Conservation (phyloP, 2,329 filamentous ascomycete species). For the Madurella mycetomatis region DNA sequence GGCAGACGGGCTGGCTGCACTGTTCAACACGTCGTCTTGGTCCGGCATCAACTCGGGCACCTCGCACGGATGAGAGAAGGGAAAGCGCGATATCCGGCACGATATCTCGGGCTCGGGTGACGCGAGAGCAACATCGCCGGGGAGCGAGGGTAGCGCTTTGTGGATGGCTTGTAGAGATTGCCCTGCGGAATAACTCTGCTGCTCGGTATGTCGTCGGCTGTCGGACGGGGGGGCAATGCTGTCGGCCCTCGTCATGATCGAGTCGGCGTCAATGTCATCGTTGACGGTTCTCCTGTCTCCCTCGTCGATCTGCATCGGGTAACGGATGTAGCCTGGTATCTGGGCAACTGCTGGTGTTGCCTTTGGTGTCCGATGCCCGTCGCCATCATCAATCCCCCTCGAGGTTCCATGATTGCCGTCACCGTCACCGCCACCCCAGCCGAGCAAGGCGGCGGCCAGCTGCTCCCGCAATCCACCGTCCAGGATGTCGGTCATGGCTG, state of each 20-base stretch:
- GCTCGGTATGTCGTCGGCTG: background rate
- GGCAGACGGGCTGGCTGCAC: slow-evolving; percentile 2
- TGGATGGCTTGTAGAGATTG: background rate
- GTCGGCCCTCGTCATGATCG: background rate
- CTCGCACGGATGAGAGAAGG: slow-evolving; percentile 19
- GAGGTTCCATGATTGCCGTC: background rate
- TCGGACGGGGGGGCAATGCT: background rate
- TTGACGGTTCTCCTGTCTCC: background rate
- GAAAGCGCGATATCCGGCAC: slow-evolving; percentile 21
- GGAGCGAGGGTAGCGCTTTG: slow-evolving; percentile 9
- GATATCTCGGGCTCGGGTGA: slow-evolving; percentile 15
- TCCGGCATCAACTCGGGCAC: slow-evolving; percentile 22
- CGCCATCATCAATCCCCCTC: background rate
- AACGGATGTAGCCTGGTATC: slow-evolving; percentile 16
- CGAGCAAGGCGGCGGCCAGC: slow-evolving; percentile 13
- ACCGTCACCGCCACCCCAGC: slow-evolving; percentile 7
- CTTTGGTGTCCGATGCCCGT: background rate
- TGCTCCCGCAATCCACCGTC: slow-evolving; percentile 13
- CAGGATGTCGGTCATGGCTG: slow-evolving; percentile 18
- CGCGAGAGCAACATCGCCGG: background rate
- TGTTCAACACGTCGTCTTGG: slow-evolving; percentile 9
- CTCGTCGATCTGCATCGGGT: slow-evolving; percentile 17
- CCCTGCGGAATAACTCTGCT: background rate
- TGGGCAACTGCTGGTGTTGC: background rate
- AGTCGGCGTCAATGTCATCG: slow-evolving; percentile 24